These are phyloP conservation scores for Hypholoma sublateritium DNA, from an alignment of 768 basidiomycete species.

Conservation along the genomic window DNA sequence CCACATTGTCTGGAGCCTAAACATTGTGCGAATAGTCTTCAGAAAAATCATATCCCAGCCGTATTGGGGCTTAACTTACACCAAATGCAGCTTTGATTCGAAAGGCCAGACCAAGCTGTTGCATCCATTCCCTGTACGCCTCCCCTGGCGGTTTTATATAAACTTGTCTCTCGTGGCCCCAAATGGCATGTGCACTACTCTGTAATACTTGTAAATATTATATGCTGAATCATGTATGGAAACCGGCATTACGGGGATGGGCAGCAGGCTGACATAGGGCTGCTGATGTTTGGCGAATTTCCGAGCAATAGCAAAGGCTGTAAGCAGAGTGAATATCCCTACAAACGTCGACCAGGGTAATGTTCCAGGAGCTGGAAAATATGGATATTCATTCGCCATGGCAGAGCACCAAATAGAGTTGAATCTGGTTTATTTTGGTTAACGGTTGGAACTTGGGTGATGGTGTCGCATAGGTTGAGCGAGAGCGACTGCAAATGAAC, in stretches of 20 bases:
- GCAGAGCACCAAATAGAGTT: too few species aligned
- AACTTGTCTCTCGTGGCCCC: conserved; percentile 6
- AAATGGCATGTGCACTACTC: not conserved
- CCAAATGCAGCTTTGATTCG: conserved; percentile 4
- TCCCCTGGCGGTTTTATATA: not conserved
- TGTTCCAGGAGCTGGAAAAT: too few species aligned
- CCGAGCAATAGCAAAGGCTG: too few species aligned
- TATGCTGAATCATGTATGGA: not conserved
- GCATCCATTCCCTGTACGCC: conserved; percentile 4
- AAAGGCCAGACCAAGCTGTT: not conserved
- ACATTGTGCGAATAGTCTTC: not conserved
- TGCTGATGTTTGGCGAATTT: too few species aligned
- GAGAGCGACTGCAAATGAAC: too few species aligned
- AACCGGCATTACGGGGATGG: not conserved
- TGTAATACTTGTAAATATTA: not conserved
- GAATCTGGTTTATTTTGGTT: too few species aligned
- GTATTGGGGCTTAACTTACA: not conserved
- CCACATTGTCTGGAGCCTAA: conserved; percentile 3
- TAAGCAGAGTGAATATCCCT: too few species aligned
- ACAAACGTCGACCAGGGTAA: too few species aligned
- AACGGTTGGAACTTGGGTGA: too few species aligned
- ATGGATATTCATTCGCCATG: too few species aligned
- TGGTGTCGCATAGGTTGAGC: too few species aligned
- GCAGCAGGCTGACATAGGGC: not conserved
- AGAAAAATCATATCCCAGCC: not conserved